Base-by-base conservation (phyloP, 2,329 filamentous ascomycete genomes). In the Incumbomyces delicatus region DNA sequence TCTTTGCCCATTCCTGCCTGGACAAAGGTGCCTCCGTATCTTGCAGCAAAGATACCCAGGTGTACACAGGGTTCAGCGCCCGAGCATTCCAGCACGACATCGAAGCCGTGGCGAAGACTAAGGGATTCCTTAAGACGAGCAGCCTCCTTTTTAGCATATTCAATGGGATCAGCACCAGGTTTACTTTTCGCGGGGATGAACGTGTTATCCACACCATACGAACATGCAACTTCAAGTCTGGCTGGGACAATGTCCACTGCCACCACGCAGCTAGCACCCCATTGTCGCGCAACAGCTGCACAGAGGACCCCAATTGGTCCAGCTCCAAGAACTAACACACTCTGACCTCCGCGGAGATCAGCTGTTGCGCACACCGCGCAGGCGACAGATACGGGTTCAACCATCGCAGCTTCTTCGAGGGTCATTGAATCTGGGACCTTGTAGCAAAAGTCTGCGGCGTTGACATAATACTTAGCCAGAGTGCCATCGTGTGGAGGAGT, bases 371-470 rank as follows among this genome's bases (percentile, higher is more conserved):
- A 78, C 12, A 85, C 88, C 2, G 89, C 89, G 31, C 96, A 75
- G 3, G 88, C 87, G 4, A 96, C 92, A 56, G 81, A 86, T 42
- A 96, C 75, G 1, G 90, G 90, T 71, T 96, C 92, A 35, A 96
- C 73, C 69, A 95, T 75, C 10, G 89, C 85, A 44, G 92, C 92
- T 61, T 94, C 80, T 70, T 96, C 90, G 62, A 81, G 96, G 47
- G 81, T 84, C 84, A 96, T 90, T n/a, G 10, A 71, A 66, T 86
- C 73, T 39, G 86, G 87, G 57, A 96, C 90, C 74, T 94, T 94
- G 74, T 95, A 87, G 70, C 90, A 95, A 88, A 88, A 95, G 42
- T 84, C 75, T 14, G 89, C 88, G 2, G 87, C 89, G 71, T 95
- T 90, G 71, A 90, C 94, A 69, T 95, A 85, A 65, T 95, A 95